These are phyloP conservation scores for Camellia granthamiana DNA, from an alignment of 148 eudicot species.

Conservation along the genomic window DNA sequence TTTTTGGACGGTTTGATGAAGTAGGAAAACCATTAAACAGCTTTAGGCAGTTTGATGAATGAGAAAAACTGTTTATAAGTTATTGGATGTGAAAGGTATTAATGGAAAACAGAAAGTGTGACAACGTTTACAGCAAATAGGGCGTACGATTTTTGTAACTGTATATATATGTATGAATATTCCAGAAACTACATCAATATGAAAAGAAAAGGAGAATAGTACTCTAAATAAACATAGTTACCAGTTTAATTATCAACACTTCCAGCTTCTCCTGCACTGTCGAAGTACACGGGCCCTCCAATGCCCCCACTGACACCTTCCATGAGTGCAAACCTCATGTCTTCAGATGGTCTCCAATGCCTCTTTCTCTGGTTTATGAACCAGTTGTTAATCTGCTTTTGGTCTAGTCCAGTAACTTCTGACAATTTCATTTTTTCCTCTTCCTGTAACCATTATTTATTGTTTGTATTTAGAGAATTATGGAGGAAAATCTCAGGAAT, in stretches of 20 bases:
- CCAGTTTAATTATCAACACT: conserved; percentile 21
- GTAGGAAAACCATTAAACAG: no score
- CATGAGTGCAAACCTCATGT: conserved; percentile 48
- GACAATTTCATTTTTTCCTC: conserved; percentile 43
- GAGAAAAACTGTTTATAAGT: no score
- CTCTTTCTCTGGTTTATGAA: conserved; percentile 50
- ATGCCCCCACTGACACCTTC: conserved; percentile 35
- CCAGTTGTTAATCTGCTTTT: conserved; percentile 51
- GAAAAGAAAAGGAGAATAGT: background rate
- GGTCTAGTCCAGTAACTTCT: conserved; percentile 43
- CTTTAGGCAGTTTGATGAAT: no score
- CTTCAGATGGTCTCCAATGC: conserved; percentile 53
- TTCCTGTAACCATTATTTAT: conserved; percentile 30
- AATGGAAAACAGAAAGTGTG: no score
- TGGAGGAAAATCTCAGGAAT: background rate
- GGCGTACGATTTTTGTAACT: no score
- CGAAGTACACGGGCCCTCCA: conserved; percentile 20
- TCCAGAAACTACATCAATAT: background rate
- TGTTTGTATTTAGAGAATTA: background rate
- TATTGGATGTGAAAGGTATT: no score
- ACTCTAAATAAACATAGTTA: background rate
- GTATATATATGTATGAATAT: background rate
- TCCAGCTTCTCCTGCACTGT: conserved; percentile 27
- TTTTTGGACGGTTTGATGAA: no score
- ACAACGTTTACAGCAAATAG: no score